A percentile compares a stretch with the other conserved stretches of the same genome.
phyloP scores from a whole-genome alignment of 2,329 filamentous ascomycete genomes.

The Pestalotiopsis sp. region DNA sequence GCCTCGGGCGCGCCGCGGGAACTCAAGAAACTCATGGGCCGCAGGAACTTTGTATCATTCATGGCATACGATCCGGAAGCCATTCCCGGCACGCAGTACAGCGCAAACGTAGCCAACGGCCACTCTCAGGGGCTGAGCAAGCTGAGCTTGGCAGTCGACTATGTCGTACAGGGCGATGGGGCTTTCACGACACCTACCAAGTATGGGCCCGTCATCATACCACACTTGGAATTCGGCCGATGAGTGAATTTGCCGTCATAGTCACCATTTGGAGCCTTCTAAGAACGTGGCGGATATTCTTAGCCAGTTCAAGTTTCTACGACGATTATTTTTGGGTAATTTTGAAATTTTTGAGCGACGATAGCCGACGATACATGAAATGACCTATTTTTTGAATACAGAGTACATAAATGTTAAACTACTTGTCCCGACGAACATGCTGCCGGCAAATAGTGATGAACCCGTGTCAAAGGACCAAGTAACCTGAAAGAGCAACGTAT shows the following conservation, averaged over 20 bases:
- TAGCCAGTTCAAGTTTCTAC: neutral
- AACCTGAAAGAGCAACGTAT: too few relatives aligned
- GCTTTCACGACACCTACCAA: conserved; percentile 83
- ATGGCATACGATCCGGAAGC: conserved; percentile 93
- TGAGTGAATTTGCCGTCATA: conserved; percentile 32
- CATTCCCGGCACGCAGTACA: conserved; percentile 43
- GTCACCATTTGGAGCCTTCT: neutral
- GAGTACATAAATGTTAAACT: too few relatives aligned
- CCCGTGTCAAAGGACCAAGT: too few relatives aligned
- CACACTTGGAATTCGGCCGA: conserved; percentile 76
- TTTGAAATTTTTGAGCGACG: too few relatives aligned
- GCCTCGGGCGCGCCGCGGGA: conserved; percentile 83
- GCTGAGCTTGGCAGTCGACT: conserved; percentile 90
- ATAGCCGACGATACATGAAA: too few relatives aligned
- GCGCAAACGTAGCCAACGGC: conserved; percentile 29
- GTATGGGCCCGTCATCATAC: conserved; percentile 95
- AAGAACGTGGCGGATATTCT: neutral
- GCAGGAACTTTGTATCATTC: conserved; percentile 89
- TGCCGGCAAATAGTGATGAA: too few relatives aligned
- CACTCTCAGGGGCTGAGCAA: conserved; percentile 56
- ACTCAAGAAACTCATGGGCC: conserved; percentile 88
- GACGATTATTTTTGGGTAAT: too few relatives aligned
- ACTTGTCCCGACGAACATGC: too few relatives aligned
- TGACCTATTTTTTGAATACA: too few relatives aligned
- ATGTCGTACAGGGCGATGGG: conserved; percentile 92